Percentiles rank a stretch among this genome's conserved stretches.
phyloP scores from a whole-genome alignment of 257 asterid species.

The Ballota nigra region DNA sequence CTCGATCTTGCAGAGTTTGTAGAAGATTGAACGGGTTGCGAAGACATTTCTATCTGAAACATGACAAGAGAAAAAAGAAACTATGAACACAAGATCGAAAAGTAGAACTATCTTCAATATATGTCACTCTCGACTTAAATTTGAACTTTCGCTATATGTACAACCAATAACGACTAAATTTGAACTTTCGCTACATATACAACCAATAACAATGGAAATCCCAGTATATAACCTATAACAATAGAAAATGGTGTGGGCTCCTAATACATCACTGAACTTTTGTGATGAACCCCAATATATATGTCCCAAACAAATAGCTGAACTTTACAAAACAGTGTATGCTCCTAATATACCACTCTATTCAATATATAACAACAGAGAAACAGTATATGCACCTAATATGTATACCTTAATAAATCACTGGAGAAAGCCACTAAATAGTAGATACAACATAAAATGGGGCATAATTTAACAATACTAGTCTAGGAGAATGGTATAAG shows the following conservation, averaged over 20 bases:
- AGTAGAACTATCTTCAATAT: neutral
- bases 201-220: neutral
- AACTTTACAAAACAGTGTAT: neutral
- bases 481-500: neutral
- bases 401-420: neutral
- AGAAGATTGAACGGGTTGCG: conserved; percentile 70
- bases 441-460: conserved; percentile 3
- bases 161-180: neutral
- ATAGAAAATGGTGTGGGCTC: neutral
- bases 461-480: neutral
- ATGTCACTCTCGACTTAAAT: neutral
- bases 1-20: conserved; percentile 60
- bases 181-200: neutral
- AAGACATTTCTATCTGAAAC: conserved; percentile 39
- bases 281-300: neutral
- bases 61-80: conserved; percentile 27
- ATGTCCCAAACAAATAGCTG: neutral
- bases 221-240: neutral
- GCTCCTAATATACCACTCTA: neutral
- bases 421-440: neutral
- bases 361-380: neutral
- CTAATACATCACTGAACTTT: neutral
- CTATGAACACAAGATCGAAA: neutral
- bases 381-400: neutral
- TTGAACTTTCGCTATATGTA: neutral